Percentiles rank a stretch among this genome's conserved stretches.
These are phyloP conservation scores for Fusarium beomiforme DNA, from an alignment of 2,329 filamentous ascomycete genomes.

Conservation along the genomic window DNA sequence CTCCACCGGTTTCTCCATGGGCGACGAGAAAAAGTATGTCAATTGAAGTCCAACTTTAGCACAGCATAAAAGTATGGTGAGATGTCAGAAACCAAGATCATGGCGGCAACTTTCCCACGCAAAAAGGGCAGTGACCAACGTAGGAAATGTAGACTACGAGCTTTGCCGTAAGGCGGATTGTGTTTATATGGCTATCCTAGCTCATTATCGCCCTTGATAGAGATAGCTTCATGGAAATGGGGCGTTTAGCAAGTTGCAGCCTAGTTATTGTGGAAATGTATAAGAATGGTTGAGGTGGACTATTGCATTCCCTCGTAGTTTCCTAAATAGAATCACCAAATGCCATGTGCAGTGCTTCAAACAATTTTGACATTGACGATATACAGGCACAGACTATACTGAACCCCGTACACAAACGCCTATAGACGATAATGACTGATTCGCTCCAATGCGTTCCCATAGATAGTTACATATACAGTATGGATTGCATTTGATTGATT, in stretches of 20 bases:
- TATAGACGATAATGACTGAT: conserved; percentile 14
- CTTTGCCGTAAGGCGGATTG: no score
- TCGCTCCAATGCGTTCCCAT: conserved; percentile 2
- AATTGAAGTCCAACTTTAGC: not conserved
- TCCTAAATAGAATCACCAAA: not conserved
- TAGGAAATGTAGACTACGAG: no score
- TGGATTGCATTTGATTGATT: conserved; percentile 4
- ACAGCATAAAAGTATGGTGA: no score
- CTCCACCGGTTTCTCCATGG: not conserved
- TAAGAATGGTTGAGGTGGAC: no score
- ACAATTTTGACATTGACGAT: not conserved
- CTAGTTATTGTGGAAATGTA: not conserved
- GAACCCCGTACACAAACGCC: not conserved
- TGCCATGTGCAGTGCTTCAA: not conserved
- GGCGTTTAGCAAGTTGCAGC: not conserved
- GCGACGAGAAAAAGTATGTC: not conserved
- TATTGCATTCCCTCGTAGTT: no score
- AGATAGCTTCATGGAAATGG: not conserved
- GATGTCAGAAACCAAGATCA: no score
- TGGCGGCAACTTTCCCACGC: no score
- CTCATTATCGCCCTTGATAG: no score
- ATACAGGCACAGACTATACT: not conserved
- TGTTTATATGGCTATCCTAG: no score
- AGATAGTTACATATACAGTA: conserved; percentile 19
- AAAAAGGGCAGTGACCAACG: no score